These are phyloP conservation scores for Trichosporon asahii DNA, from an alignment of 1,284 basidiomycete genomes.

Conservation along the genomic window DNA sequence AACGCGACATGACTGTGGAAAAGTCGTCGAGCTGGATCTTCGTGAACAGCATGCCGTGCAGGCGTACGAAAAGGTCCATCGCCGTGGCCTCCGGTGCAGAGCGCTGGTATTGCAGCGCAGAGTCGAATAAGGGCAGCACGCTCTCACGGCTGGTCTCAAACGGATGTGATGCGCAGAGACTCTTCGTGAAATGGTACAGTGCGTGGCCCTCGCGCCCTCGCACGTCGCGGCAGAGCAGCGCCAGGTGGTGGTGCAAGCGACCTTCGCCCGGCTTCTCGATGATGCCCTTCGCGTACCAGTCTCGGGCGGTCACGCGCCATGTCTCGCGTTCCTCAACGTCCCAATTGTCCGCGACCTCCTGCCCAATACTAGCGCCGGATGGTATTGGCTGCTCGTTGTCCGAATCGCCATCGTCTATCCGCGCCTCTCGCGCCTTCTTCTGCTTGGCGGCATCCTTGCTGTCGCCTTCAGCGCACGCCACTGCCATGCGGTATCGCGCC, in stretches of 20 bases:
- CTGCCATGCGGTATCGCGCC: slow-evolving; percentile 89
- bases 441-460: slow-evolving; percentile 28
- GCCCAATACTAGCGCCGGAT: slow-evolving; percentile 71
- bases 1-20: slow-evolving; percentile 69
- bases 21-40: slow-evolving; percentile 92
- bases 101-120: slow-evolving; percentile 62
- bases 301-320: slow-evolving; percentile 83
- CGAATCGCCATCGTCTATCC: slow-evolving; percentile 31
- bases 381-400: slow-evolving; percentile 26
- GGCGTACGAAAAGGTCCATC: slow-evolving; percentile 78
- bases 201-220: slow-evolving; percentile 79
- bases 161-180: slow-evolving; percentile 84
- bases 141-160: slow-evolving; percentile 83
- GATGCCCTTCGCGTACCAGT: slow-evolving; percentile 88
- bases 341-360: slow-evolving; percentile 78
- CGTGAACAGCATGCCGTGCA: slow-evolving; percentile 95
- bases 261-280: slow-evolving; percentile 86
- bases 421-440: slow-evolving; percentile 22
- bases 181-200: slow-evolving; percentile 93
- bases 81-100: slow-evolving; percentile 72
- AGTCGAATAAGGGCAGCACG: slow-evolving; percentile 78
- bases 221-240: slow-evolving; percentile 74
- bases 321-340: slow-evolving; percentile 88
- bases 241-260: slow-evolving; percentile 91
- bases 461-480: slow-evolving; percentile 53